Evolutionary conservation across 441 rosid species (phyloP).

Genomic region (Arabidopsis lyrata): DNA sequence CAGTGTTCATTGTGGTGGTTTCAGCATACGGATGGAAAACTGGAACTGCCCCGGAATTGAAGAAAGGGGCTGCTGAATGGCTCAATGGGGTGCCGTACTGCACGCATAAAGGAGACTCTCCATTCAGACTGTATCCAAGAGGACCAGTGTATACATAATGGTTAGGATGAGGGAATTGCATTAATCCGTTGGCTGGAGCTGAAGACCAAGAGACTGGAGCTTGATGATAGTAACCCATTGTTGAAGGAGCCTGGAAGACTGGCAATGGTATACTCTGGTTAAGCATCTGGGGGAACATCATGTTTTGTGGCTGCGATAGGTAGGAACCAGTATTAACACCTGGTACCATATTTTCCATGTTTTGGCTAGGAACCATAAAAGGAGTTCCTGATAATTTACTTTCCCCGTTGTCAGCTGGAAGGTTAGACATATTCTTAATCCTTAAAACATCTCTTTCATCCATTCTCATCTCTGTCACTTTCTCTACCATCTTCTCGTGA

Average conservation of each 20-base stretch:
- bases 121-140: constrained; percentile 57
- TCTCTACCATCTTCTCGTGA: constrained; percentile 28
- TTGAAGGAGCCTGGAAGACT: constrained; percentile 63
- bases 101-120: constrained; percentile 49
- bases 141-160: constrained; percentile 66
- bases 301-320: constrained; percentile 59
- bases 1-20: constrained; percentile 51
- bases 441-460: constrained; percentile 40
- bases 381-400: constrained; percentile 46
- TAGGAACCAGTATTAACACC: constrained; percentile 44
- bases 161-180: constrained; percentile 66
- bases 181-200: constrained; percentile 67
- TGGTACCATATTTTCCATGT: constrained; percentile 51
- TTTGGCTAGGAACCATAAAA: constrained; percentile 47
- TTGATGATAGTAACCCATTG: constrained; percentile 85
- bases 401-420: constrained; percentile 42
- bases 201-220: constrained; percentile 87
- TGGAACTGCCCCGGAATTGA: constrained; percentile 56
- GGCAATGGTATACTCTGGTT: constrained; percentile 67
- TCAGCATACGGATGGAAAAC: constrained; percentile 64
- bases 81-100: constrained; percentile 65
- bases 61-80: constrained; percentile 61
- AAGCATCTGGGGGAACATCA: constrained; percentile 55
- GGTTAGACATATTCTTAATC: constrained; percentile 45
- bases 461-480: constrained; percentile 23